Percentiles rank a stretch among this genome's conserved stretches.
Conservation (phyloP, 73 alveolate genomes). For the Tetrahymena elliotti region DNA sequence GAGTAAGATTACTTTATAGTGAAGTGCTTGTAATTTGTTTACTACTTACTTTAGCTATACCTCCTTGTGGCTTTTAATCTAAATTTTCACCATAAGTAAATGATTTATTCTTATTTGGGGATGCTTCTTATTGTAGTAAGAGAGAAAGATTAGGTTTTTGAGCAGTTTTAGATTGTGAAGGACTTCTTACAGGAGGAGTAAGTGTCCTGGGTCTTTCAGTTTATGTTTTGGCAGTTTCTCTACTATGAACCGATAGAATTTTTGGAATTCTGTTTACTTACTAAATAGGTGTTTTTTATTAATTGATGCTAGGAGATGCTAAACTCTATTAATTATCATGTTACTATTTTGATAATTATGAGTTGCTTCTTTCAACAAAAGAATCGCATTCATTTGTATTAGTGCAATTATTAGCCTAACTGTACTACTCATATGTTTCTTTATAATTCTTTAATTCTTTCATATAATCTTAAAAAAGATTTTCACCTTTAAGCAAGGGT, state of each 20-base stretch:
- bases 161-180: not conserved
- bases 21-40: not conserved
- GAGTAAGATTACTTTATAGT: not conserved
- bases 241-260: not conserved
- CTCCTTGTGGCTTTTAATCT: not conserved
- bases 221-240: not conserved
- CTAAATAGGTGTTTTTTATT: not conserved
- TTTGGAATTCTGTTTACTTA: not conserved
- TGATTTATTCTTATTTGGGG: not conserved
- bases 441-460: not conserved
- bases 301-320: not conserved
- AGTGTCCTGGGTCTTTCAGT: not conserved
- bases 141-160: not conserved
- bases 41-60: not conserved
- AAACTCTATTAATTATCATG: not conserved
- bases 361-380: not conserved
- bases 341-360: not conserved
- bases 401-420: not conserved
- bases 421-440: not conserved
- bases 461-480: not conserved
- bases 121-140: not conserved
- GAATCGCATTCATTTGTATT: not conserved
- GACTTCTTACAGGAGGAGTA: not conserved
- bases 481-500: not conserved
- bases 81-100: not conserved